phyloP scores from a whole-genome alignment of 2,329 filamentous ascomycete genomes.

The Aspergillus awamori region DNA sequence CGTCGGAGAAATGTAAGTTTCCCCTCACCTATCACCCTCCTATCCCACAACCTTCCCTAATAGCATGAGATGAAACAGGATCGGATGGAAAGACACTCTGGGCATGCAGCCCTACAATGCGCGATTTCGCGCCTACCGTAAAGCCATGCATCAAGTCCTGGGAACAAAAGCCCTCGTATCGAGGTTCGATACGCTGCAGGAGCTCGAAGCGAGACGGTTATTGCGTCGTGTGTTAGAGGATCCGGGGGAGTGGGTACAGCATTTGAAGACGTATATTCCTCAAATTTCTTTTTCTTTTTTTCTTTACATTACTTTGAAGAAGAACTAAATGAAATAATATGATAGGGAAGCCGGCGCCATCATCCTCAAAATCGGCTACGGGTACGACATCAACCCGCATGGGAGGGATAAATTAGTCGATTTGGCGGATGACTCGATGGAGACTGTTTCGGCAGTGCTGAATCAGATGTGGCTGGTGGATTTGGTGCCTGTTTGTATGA shows the following conservation, averaged over 20 bases:
- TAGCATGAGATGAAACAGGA: constrained; percentile 7
- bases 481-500: constrained; percentile 40
- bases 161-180: constrained; percentile 46
- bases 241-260: constrained; percentile 43
- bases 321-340: not conserved
- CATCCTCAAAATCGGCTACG: constrained; percentile 14
- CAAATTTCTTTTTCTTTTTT: not conserved
- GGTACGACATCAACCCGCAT: not conserved
- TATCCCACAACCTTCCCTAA: not conserved
- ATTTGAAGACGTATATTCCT: constrained; percentile 39
- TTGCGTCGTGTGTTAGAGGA: constrained; percentile 47
- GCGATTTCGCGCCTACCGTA: constrained; percentile 46
- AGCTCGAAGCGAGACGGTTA: constrained; percentile 48
- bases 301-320: no score
- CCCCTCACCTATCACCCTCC: not conserved
- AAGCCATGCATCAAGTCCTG: constrained; percentile 48
- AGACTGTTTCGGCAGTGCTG: constrained; percentile 45
- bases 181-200: constrained; percentile 46
- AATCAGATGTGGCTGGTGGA: constrained; percentile 51
- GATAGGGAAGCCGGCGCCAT: constrained; percentile 41
- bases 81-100: constrained; percentile 43
- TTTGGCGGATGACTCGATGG: constrained; percentile 28
- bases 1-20: constrained; percentile 39
- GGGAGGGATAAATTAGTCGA: not conserved
- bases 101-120: constrained; percentile 40